Percentiles rank a stretch among this genome's conserved stretches.
Evolutionary conservation across 805 yeast genomes (phyloP).

Genomic region (Candida endomychidarum): DNA sequence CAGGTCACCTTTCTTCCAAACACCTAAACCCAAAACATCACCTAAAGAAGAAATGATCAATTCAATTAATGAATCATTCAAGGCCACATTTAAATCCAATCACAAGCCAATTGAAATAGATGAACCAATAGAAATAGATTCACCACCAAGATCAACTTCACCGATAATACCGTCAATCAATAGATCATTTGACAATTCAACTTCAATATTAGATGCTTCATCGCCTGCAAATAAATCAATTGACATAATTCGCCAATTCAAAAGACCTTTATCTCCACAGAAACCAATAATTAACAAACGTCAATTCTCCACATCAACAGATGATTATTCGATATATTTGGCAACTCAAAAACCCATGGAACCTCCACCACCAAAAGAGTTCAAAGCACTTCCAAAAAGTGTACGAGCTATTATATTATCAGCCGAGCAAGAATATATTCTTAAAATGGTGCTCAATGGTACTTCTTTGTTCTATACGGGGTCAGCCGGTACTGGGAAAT

Average conservation of each 20-base stretch:
- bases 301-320: not conserved
- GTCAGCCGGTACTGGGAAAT: slow-evolving; percentile 98
- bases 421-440: slow-evolving; percentile 63
- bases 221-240: not conserved
- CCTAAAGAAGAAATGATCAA: not conserved
- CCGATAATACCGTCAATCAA: not conserved
- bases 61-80: slow-evolving; percentile 1
- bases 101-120: not conserved
- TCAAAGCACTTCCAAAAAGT: slow-evolving; percentile 19
- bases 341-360: slow-evolving; percentile 11
- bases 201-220: not conserved
- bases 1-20: too few relatives aligned
- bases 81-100: not conserved
- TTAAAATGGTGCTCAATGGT: slow-evolving; percentile 63
- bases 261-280: slow-evolving; percentile 6
- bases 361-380: not conserved
- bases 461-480: slow-evolving; percentile 87
- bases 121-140: not conserved
- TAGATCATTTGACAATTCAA: not conserved
- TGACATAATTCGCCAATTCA: not conserved
- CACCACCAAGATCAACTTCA: not conserved
- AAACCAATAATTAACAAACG: not conserved
- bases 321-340: slow-evolving; percentile 8
- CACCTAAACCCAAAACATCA: not conserved
- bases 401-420: slow-evolving; percentile 40